Percentiles rank a stretch among this genome's conserved stretches.
phyloP scores from a whole-genome alignment of 2,329 filamentous ascomycete species.

The Ophiocordyceps camponoti-leonardi region DNA sequence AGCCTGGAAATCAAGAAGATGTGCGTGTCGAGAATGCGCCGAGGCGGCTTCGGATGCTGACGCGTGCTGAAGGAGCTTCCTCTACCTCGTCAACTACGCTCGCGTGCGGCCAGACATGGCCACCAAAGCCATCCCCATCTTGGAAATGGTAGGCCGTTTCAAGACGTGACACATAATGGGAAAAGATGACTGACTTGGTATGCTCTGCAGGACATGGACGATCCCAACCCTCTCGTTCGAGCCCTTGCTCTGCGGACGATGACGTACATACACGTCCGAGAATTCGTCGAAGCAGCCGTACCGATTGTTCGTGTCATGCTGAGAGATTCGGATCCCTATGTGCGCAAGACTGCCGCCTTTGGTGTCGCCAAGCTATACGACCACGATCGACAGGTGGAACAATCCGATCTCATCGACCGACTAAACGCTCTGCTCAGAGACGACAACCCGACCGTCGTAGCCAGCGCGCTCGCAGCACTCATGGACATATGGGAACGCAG shows the following conservation, averaged over 20 bases:
- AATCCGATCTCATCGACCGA: conserved; percentile 78
- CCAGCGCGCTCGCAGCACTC: conserved; percentile 74
- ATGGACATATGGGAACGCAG: conserved; percentile 99
- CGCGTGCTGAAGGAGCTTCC: conserved; percentile 58
- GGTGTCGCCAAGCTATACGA: conserved; percentile 97
- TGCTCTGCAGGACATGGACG: conserved; percentile 69
- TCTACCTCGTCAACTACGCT: conserved; percentile 95
- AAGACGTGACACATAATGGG: background rate
- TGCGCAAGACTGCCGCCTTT: conserved; percentile 92
- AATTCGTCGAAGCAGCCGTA: conserved; percentile 86
- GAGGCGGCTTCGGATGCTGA: background rate
- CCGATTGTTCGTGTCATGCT: conserved; percentile 70
- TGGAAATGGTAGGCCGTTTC: conserved; percentile 49
- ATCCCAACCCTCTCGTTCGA: conserved; percentile 79
- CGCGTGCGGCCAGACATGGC: conserved; percentile 88
- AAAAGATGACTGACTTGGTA: background rate
- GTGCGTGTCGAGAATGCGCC: conserved; percentile 30
- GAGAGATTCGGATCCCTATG: conserved; percentile 80
- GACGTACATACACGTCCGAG: conserved; percentile 90
- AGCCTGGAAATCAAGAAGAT: conserved; percentile 99
- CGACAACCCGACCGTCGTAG: conserved; percentile 94
- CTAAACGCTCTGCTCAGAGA: conserved; percentile 82
- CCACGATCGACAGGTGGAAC: conserved; percentile 80
- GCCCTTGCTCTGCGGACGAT: conserved; percentile 87
- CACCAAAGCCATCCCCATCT: conserved; percentile 74